Conservation (phyloP, 1,284 basidiomycete species). For the Malassezia nana region DNA sequence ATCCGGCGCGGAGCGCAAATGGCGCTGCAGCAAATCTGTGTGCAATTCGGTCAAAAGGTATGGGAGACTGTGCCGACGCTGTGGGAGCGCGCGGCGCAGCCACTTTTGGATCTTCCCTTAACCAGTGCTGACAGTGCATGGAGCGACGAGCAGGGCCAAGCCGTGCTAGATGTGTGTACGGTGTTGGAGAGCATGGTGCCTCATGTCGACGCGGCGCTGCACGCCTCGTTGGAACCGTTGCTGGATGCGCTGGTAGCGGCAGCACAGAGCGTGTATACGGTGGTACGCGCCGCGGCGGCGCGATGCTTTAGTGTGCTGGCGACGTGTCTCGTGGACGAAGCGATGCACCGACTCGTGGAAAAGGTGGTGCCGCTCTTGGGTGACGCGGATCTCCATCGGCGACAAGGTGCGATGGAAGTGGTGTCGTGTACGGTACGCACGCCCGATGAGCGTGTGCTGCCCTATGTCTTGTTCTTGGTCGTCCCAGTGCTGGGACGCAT, state of each 20-base stretch:
- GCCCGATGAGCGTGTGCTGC: conserved; percentile 85
- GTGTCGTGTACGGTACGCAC: conserved; percentile 80
- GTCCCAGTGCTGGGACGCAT: conserved; percentile 93
- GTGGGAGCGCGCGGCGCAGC: conserved; percentile 83
- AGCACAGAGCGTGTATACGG: conserved; percentile 71
- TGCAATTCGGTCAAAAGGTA: conserved; percentile 64
- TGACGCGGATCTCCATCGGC: conserved; percentile 65
- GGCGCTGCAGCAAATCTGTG: conserved; percentile 70
- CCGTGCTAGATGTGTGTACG: conserved; percentile 83
- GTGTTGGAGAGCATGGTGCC: conserved; percentile 74
- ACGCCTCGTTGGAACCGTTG: conserved; percentile 61
- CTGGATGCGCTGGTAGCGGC: conserved; percentile 69
- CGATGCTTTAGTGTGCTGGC: conserved; percentile 79
- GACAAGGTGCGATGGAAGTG: conserved; percentile 77
- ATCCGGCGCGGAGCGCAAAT: conserved; percentile 68
- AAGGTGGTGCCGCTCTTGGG: conserved; percentile 72
- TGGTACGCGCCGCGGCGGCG: conserved; percentile 77
- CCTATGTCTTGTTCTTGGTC: conserved; percentile 93
- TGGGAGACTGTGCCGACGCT: conserved; percentile 74
- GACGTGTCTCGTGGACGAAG: conserved; percentile 69
- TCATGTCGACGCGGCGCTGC: conserved; percentile 63
- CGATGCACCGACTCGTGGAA: conserved; percentile 80
- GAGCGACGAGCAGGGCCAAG: conserved; percentile 59
- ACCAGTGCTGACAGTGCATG: conserved; percentile 30
- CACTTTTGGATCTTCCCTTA: conserved; percentile 60